These are phyloP conservation scores for Hansfordia pulvinata DNA, from an alignment of 2,329 filamentous ascomycete species.

Conservation along the genomic window DNA sequence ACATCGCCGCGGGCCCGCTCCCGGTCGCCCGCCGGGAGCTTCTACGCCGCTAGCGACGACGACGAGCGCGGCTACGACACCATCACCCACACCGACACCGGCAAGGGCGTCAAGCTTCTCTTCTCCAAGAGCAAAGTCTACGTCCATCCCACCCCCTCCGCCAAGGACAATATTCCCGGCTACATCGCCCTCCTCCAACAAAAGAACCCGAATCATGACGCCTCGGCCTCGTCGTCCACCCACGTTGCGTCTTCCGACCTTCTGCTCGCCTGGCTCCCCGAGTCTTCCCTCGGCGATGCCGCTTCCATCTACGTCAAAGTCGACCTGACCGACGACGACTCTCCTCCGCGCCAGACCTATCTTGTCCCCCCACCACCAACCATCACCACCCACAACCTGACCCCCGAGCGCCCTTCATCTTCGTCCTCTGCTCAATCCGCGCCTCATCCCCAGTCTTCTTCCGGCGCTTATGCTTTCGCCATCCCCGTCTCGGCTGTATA, in stretches of 20 bases:
- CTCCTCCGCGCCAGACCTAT: constrained; percentile 72
- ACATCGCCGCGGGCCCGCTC: constrained; percentile 22
- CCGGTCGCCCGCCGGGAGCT: constrained; percentile 69
- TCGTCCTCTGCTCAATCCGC: too few relatives aligned
- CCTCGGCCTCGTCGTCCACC: constrained; percentile 27
- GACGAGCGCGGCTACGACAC: constrained; percentile 94
- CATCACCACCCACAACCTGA: constrained; percentile 58
- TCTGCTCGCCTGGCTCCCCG: constrained; percentile 85
- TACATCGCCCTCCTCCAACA: constrained; percentile 91
- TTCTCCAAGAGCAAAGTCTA: constrained; percentile 99
- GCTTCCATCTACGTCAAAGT: constrained; percentile 91
- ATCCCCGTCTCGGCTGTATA: constrained; percentile 84
- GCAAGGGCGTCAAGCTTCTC: constrained; percentile 80
- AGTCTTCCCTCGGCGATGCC: constrained; percentile 73
- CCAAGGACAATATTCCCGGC: constrained; percentile 90
- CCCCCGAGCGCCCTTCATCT: too few relatives aligned
- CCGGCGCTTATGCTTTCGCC: constrained; percentile 80
- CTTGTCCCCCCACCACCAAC: constrained; percentile 87
- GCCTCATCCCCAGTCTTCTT: too few relatives aligned
- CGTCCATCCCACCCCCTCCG: constrained; percentile 81
- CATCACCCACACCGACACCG: constrained; percentile 65
- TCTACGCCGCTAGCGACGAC: constrained; percentile 93
- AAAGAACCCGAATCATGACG: constrained; percentile 37
- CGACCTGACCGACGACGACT: constrained; percentile 69
- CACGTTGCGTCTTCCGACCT: constrained; percentile 53